phyloP scores from a whole-genome alignment of 1,284 basidiomycete species.

The Kwoniella shivajii region DNA sequence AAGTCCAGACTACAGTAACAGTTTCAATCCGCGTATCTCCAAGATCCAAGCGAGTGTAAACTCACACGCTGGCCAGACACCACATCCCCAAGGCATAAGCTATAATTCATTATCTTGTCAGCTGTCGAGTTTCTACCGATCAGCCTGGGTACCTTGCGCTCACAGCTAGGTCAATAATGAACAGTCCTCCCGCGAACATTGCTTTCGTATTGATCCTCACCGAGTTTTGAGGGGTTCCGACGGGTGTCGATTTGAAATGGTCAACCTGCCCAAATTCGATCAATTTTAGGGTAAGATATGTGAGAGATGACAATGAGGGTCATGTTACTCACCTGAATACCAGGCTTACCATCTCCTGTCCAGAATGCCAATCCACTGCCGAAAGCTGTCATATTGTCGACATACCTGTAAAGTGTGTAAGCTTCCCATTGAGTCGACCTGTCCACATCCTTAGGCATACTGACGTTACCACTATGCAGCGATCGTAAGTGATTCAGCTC shows the following conservation, averaged over 20 bases:
- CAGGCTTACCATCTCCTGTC: constrained; percentile 34
- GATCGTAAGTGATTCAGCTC: too few relatives aligned
- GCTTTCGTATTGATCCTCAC: constrained; percentile 72
- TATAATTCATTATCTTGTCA: neutral
- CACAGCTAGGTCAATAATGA: constrained; percentile 70
- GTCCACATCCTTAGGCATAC: neutral
- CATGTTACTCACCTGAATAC: constrained; percentile 38
- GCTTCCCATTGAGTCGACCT: constrained; percentile 3
- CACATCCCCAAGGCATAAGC: constrained; percentile 75
- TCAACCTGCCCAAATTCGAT: constrained; percentile 47
- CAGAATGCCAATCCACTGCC: constrained; percentile 36
- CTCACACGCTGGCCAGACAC: constrained; percentile 74
- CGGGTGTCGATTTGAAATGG: constrained; percentile 31
- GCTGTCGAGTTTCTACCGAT: neutral
- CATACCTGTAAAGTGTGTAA: constrained; percentile 14
- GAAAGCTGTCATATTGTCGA: constrained; percentile 28
- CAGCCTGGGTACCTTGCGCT: neutral
- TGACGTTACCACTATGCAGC: neutral
- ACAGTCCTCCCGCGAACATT: constrained; percentile 67
- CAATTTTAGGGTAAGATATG: too few relatives aligned
- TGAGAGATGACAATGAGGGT: neutral
- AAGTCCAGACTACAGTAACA: constrained; percentile 41
- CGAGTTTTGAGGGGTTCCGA: constrained; percentile 34
- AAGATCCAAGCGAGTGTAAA: neutral
- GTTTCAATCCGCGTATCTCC: neutral